phyloP scores from a whole-genome alignment of 305 asterid species.

The Rubia occidens region DNA sequence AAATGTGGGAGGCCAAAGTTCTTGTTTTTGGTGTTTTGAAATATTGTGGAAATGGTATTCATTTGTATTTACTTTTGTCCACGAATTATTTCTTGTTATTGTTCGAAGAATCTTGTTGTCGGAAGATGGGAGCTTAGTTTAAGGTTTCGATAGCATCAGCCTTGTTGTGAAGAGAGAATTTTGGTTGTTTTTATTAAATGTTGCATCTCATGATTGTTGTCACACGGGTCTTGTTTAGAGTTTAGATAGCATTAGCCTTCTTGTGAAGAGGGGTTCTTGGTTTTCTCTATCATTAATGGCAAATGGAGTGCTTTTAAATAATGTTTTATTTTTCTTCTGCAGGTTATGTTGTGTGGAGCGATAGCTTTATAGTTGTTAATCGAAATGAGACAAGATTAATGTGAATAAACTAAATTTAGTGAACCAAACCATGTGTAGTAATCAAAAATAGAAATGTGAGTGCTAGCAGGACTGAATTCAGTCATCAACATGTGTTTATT shows the following conservation, averaged over 20 bases:
- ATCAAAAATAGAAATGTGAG: not conserved
- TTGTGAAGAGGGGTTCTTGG: not conserved
- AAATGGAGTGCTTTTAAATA: not conserved
- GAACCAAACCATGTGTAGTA: not conserved
- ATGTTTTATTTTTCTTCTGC: not conserved
- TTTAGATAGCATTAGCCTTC: not conserved
- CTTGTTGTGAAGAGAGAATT: not conserved
- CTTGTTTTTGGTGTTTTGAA: not conserved
- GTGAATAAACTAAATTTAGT: not conserved
- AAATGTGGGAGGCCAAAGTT: constrained; percentile 2
- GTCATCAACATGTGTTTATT: not conserved
- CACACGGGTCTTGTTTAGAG: not conserved
- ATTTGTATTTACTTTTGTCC: not conserved
- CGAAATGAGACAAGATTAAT: not conserved
- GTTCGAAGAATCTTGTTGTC: not conserved
- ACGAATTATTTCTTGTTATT: not conserved
- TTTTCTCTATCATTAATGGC: not conserved
- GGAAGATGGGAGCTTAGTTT: not conserved
- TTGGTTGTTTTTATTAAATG: not conserved
- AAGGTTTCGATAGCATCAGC: not conserved
- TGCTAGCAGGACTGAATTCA: not conserved
- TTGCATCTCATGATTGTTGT: not conserved
- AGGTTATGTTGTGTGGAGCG: not conserved
- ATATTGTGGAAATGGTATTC: too few species aligned
- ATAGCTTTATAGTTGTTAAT: not conserved